Conservation (phyloP, 2,329 filamentous ascomycete species). For the Colletotrichum camelliae region DNA sequence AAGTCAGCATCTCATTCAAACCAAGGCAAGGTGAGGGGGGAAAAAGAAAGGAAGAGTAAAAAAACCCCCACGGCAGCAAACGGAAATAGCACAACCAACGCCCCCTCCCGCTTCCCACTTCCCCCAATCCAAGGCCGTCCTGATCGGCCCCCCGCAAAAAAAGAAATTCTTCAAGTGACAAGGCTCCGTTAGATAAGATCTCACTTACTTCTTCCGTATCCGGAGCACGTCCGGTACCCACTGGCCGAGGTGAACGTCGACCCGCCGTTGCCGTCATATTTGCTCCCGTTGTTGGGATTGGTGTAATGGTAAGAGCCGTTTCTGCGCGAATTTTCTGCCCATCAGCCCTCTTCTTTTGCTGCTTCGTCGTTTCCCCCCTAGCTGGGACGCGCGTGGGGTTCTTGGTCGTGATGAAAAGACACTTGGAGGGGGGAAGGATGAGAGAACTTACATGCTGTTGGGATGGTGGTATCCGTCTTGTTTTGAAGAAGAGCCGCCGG, state of each 20-base stretch:
- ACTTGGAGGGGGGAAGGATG: neutral
- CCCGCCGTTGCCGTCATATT: constrained; percentile 63
- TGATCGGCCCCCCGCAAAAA: neutral
- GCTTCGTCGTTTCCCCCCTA: neutral
- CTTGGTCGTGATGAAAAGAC: neutral
- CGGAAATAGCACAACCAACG: neutral
- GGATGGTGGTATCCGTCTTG: constrained; percentile 71
- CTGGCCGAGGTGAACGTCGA: constrained; percentile 68
- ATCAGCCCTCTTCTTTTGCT: neutral
- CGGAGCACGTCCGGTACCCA: constrained; percentile 32
- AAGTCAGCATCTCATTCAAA: neutral
- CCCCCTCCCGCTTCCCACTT: neutral
- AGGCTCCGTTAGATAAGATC: neutral
- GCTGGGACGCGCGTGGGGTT: no score
- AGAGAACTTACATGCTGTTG: constrained; percentile 53
- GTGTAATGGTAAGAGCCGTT: constrained; percentile 76
- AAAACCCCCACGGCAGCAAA: neutral
- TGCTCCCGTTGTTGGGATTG: constrained; percentile 70
- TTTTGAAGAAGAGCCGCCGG: constrained; percentile 59
- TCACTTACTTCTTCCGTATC: constrained; percentile 16
- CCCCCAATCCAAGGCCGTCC: neutral
- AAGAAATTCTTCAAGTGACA: neutral
- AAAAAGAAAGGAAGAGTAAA: neutral
- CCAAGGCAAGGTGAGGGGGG: neutral
- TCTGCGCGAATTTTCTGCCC: constrained; percentile 32